Base-by-base conservation (phyloP, 176 grass and related monocot species). In the Oryza meyeriana region DNA sequence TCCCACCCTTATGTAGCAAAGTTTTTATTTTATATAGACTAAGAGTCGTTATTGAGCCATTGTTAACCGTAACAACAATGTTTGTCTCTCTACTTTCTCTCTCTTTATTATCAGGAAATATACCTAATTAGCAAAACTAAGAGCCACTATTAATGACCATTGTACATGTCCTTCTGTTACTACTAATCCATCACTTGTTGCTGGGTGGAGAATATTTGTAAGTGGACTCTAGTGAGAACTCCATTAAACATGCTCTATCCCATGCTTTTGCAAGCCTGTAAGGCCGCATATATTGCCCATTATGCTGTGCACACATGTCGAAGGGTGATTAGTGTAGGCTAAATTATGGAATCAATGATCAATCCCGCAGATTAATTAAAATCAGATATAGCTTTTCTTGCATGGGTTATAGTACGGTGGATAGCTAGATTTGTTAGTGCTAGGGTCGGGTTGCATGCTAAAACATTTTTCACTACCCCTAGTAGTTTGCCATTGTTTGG, bases 261-360 rank as follows among this genome's bases (percentile, higher is more conserved):
- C 27, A 12, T 76, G 78, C 48, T 38, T 75, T 69, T 85, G 82
- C 82, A 85, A 85, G 65, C 82, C 83, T 89, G 87, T 85, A 85
- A 89, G 61, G n/a, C 10, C 0, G 13, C 44, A 27, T 66, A 0
- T 10, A 6, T 71, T n/a, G n/a, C n/a, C n/a, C n/a, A n/a, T n/a
- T n/a, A n/a, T n/a, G n/a, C n/a, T n/a, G n/a, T n/a, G n/a, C n/a
- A 33, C 42, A 76, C 80, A 80, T 5, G 26, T 74, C 64, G 42
- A 79, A 40, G 65, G 8, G 17, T 45, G 11, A 20, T 61, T 89
- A 77, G 26, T 85, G 76, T 89, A 71, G n/a, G n/a, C n/a, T n/a
- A 76, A 66, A 69, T n/a, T 89, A 84, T 71, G 10, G 77, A 64
- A 80, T 89, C 82, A 70, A 77, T 64, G 50, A 55, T 55, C 50